A percentile compares a stretch with the other conserved stretches of the same genome.
phyloP scores from a whole-genome alignment of 2,329 filamentous ascomycete genomes.

The Mariannaea elegans region DNA sequence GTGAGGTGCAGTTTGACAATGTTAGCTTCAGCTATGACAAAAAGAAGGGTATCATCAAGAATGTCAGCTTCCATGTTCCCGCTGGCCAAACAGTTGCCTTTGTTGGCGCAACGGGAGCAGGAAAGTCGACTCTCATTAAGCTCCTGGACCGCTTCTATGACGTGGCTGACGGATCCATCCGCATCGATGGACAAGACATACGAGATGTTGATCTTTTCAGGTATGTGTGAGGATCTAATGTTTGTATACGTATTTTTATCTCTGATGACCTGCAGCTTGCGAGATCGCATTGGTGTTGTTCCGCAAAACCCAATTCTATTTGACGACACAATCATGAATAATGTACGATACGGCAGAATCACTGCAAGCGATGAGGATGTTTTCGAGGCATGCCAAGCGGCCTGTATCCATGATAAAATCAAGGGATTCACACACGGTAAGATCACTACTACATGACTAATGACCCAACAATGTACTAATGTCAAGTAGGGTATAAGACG shows the following conservation, averaged over 20 bases:
- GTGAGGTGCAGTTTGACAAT: conserved; percentile 62
- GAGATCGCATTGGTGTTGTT: conserved; percentile 64
- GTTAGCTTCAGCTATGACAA: conserved; percentile 69
- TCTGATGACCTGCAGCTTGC: conserved; percentile 51
- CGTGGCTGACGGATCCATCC: conserved; percentile 60
- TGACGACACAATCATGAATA: conserved; percentile 67
- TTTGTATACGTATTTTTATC: neutral
- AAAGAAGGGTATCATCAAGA: conserved; percentile 65
- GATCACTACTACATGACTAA: neutral
- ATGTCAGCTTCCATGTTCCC: conserved; percentile 59
- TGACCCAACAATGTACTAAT: conserved; percentile 18
- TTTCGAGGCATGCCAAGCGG: conserved; percentile 62
- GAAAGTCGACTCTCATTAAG: conserved; percentile 67
- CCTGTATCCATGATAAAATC: conserved; percentile 68
- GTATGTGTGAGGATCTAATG: conserved; percentile 34
- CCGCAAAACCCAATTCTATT: conserved; percentile 66
- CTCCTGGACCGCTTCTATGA: conserved; percentile 69
- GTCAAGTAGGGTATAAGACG: conserved; percentile 54
- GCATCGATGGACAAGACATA: conserved; percentile 66
- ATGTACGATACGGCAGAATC: conserved; percentile 65
- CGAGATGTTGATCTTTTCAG: conserved; percentile 61
- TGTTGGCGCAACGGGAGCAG: conserved; percentile 67
- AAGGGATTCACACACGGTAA: conserved; percentile 60
- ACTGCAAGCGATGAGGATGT: conserved; percentile 65
- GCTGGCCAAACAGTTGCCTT: conserved; percentile 66